phyloP scores from a whole-genome alignment of 768 basidiomycete species.

The Imleria badia region DNA sequence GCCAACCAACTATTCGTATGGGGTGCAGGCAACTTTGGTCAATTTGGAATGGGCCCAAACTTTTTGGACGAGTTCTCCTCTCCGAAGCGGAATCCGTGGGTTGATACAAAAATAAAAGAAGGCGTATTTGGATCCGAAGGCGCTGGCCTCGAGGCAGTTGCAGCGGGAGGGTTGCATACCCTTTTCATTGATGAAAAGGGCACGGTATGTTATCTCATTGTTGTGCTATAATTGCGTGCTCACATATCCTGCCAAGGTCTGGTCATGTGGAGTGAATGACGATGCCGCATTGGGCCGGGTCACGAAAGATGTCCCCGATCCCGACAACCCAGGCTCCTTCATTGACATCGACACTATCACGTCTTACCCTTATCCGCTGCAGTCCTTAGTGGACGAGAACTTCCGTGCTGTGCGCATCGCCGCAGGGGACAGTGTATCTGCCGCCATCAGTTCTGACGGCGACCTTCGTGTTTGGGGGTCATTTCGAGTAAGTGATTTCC shows the following conservation, averaged over 20 bases:
- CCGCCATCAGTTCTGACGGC: slow-evolving; percentile 77
- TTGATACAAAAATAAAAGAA: slow-evolving; percentile 70
- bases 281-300: slow-evolving; percentile 84
- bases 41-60: slow-evolving; percentile 88
- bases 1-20: slow-evolving; percentile 77
- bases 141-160: slow-evolving; percentile 80
- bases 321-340: slow-evolving; percentile 56
- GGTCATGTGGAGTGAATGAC: slow-evolving; percentile 87
- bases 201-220: slow-evolving; percentile 55
- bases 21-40: slow-evolving; percentile 93
- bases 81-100: slow-evolving; percentile 75
- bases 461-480: slow-evolving; percentile 86
- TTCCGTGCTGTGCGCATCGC: slow-evolving; percentile 84
- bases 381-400: slow-evolving; percentile 68
- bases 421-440: slow-evolving; percentile 86
- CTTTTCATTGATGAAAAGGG: slow-evolving; percentile 89
- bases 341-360: slow-evolving; percentile 54
- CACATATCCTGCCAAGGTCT: slow-evolving; percentile 49
- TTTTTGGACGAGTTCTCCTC: slow-evolving; percentile 68
- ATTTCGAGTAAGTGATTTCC: slow-evolving; percentile 66
- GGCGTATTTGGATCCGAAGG: slow-evolving; percentile 68
- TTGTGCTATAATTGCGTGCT: neutral
- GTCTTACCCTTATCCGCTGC: slow-evolving; percentile 62
- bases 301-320: slow-evolving; percentile 59
- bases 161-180: slow-evolving; percentile 86